phyloP scores from a whole-genome alignment of 2,329 filamentous ascomycete species.

The Penicillium thymicola region DNA sequence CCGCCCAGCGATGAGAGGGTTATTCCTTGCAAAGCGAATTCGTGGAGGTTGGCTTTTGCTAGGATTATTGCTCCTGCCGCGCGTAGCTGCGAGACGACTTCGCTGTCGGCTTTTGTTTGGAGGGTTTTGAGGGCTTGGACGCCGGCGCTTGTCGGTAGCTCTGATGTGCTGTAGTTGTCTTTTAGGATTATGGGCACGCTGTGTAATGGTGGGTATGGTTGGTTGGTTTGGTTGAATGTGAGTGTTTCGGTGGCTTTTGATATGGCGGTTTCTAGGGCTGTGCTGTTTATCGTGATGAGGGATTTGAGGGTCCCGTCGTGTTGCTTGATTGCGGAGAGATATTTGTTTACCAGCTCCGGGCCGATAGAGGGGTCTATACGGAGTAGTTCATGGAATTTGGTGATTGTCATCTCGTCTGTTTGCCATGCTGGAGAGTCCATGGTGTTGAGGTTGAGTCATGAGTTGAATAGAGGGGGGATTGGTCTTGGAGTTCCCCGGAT shows the following conservation, averaged over 20 bases:
- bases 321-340: slow-evolving; percentile 56
- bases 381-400: slow-evolving; percentile 55
- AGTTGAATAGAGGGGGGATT: neutral
- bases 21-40: slow-evolving; percentile 62
- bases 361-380: slow-evolving; percentile 54
- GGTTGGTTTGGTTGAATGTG: neutral
- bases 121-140: slow-evolving; percentile 50
- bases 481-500: neutral
- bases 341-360: slow-evolving; percentile 53
- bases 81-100: slow-evolving; percentile 50
- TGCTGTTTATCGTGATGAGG: slow-evolving; percentile 51
- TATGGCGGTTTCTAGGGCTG: slow-evolving; percentile 50
- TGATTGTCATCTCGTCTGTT: slow-evolving; percentile 56
- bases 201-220: slow-evolving; percentile 43
- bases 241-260: slow-evolving; percentile 42
- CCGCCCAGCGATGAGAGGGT: slow-evolving; percentile 61
- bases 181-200: slow-evolving; percentile 63
- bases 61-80: slow-evolving; percentile 56
- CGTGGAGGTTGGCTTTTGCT: slow-evolving; percentile 61
- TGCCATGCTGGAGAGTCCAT: slow-evolving; percentile 45
- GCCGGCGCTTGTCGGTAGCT: slow-evolving; percentile 58
- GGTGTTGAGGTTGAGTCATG: neutral
- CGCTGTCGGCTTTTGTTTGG: slow-evolving; percentile 45
- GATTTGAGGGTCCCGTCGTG: slow-evolving; percentile 59
- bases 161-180: slow-evolving; percentile 59